Percentiles rank a stretch among this genome's conserved stretches.
These are phyloP conservation scores for Physcomitrellopsis africana DNA, from an alignment of 225 moss, liverwort and hornwort genomes.

Conservation along the genomic window DNA sequence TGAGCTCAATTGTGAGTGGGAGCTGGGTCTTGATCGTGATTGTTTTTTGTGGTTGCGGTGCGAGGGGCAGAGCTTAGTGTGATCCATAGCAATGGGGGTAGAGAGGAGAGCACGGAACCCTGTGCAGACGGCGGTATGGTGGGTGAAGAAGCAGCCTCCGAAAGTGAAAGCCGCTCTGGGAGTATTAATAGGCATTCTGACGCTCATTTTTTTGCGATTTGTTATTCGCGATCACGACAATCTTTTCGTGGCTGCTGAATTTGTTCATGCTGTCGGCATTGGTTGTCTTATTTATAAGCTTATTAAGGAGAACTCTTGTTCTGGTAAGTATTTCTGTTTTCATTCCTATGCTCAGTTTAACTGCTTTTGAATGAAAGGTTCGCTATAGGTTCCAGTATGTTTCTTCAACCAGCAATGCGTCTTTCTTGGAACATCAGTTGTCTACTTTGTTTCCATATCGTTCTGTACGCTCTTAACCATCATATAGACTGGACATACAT, in stretches of 20 bases:
- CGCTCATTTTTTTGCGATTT: constrained; percentile 54
- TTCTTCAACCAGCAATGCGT: neutral
- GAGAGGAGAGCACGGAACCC: constrained; percentile 57
- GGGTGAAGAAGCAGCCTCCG: constrained; percentile 78
- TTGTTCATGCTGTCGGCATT: constrained; percentile 66
- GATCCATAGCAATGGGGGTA: constrained; percentile 41
- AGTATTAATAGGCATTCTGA: constrained; percentile 52
- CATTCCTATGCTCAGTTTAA: neutral
- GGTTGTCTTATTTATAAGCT: constrained; percentile 74
- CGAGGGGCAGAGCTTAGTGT: too few relatives aligned
- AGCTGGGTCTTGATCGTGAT: neutral
- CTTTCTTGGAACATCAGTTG: neutral
- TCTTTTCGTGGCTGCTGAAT: constrained; percentile 71
- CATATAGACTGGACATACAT: neutral
- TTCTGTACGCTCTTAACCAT: neutral
- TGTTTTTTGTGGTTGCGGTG: too few relatives aligned
- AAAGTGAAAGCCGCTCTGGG: constrained; percentile 61
- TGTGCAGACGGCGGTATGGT: constrained; percentile 61
- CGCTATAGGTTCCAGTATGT: neutral
- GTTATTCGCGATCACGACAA: constrained; percentile 82
- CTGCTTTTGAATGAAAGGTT: neutral
- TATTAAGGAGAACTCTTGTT: constrained; percentile 68
- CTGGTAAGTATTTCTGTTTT: constrained; percentile 41
- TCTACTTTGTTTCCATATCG: neutral
- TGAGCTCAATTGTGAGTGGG: too few relatives aligned